These are phyloP conservation scores for Cylindrotheca fusiformis DNA, from an alignment of 108 stramenopile species.

Conservation along the genomic window DNA sequence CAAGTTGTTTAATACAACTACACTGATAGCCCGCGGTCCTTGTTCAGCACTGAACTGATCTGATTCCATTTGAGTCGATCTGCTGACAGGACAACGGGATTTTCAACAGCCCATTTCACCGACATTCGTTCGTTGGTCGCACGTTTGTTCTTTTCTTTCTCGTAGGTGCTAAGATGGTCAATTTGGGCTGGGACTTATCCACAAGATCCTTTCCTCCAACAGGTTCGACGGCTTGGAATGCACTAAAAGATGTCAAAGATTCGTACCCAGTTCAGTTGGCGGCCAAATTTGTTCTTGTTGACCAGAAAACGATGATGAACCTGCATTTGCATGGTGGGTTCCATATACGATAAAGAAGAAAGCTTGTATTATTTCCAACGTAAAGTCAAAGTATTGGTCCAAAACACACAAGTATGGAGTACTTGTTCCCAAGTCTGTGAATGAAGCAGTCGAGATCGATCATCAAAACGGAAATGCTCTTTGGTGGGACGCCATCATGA, in stretches of 20 bases:
- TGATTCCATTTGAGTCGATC: too few species aligned
- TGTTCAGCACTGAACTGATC: too few species aligned
- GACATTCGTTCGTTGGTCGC: too few species aligned
- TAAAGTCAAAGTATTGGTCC: constrained; percentile 45
- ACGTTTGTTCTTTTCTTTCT: too few species aligned
- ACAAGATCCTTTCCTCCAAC: too few species aligned
- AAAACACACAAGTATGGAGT: constrained; percentile 46
- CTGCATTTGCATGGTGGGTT: constrained; percentile 59
- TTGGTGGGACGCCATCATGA: constrained; percentile 40
- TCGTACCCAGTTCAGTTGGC: constrained; percentile 32
- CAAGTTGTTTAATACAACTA: too few species aligned
- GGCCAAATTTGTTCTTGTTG: constrained; percentile 24
- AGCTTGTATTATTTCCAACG: constrained; percentile 26
- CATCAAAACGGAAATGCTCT: constrained; percentile 26
- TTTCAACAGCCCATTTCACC: too few species aligned
- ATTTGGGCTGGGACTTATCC: too few species aligned
- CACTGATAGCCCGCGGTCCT: too few species aligned
- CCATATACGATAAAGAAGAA: constrained; percentile 10
- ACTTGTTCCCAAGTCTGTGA: constrained; percentile 29
- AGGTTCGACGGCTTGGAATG: too few species aligned
- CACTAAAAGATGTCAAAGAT: constrained; percentile 34
- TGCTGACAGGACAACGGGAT: too few species aligned
- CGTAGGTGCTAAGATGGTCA: too few species aligned
- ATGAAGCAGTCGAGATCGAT: constrained; percentile 38
- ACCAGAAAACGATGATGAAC: constrained; percentile 20